Evolutionary conservation across 495 filamentous ascomycete species (phyloP), one percentile per base, ranked within the genome.

Genomic region (Penicillium canescens): DNA sequence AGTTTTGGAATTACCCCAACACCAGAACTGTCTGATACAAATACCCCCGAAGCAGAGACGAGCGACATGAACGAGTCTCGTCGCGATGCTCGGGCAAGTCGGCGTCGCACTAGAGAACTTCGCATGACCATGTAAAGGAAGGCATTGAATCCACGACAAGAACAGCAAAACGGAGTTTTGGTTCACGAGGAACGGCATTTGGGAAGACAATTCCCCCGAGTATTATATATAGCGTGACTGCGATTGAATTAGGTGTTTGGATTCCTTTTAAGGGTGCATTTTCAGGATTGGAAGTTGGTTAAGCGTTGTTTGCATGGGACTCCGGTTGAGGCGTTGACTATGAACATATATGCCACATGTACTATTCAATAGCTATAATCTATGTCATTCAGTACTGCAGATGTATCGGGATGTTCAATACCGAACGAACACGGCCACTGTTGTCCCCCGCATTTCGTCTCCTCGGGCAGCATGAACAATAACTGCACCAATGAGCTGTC

Each of bases 51-150:
- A 42, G 71, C 72, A 4, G 72, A 72, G 7, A 51, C 63, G 4
- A 76, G 68, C 42, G 75, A 77, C 31, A 50, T 45, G 7, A 51
- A 45, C 18, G 72, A 72, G 33, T 53, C 65, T 14, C 68, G 63
- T 14, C 68, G 71, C 24, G 65, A 60, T 50, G 74, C 70, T 4
- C 59, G 73, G 37, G 65, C 73, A n/a, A 76, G 57, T 46, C 61
- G 72, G 26, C 64, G 62, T 20, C 68, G 64, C 12, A 69, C 69
- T 16, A 61, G 69, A 40, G 64, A 68, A 16, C 52, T 76, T 43
- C 65, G 73, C 16, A 68, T 72, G 67, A 72, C 70, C 40, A 73
- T 73, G 64, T 76, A 63, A 76, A 59, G 53, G 28, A 31, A 31
- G 59, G 34, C 12, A 36, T 36, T 36, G 20, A n/a, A 26, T 52